These are phyloP conservation scores for Populus simonii DNA, from an alignment of 345 rosid genomes.

Conservation along the genomic window DNA sequence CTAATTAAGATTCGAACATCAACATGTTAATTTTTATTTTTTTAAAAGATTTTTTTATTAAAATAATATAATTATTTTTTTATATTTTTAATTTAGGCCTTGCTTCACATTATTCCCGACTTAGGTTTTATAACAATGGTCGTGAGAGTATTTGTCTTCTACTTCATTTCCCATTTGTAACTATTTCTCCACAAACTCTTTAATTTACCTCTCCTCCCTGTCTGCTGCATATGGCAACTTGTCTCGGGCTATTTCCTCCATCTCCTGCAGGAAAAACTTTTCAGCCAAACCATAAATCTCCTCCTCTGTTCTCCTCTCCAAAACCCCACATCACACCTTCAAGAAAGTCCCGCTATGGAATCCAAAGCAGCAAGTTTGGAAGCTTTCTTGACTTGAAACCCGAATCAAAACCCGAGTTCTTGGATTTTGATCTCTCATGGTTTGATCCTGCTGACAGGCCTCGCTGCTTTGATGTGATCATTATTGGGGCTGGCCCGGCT, in stretches of 20 bases:
- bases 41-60: too few species aligned
- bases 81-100: too few species aligned
- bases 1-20: too few species aligned
- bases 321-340: not conserved
- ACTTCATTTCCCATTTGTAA: not conserved
- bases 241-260: constrained; percentile 17
- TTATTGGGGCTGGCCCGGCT: constrained; percentile 66
- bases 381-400: constrained; percentile 52
- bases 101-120: too few species aligned
- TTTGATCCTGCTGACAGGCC: constrained; percentile 29
- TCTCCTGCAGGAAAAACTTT: constrained; percentile 15
- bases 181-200: not conserved
- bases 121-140: too few species aligned
- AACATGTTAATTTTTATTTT: too few species aligned
- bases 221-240: constrained; percentile 28
- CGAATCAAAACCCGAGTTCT: constrained; percentile 27
- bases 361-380: constrained; percentile 36
- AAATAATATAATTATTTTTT: too few species aligned
- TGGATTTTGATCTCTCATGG: constrained; percentile 46
- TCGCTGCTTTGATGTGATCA: constrained; percentile 44
- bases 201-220: not conserved
- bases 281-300: constrained; percentile 4
- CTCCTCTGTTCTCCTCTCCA: constrained; percentile 13
- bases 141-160: not conserved
- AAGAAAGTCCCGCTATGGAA: constrained; percentile 9